Evolutionary conservation across 306 rosid genomes (phyloP).

Genomic region (Quercus aquifolioides): DNA sequence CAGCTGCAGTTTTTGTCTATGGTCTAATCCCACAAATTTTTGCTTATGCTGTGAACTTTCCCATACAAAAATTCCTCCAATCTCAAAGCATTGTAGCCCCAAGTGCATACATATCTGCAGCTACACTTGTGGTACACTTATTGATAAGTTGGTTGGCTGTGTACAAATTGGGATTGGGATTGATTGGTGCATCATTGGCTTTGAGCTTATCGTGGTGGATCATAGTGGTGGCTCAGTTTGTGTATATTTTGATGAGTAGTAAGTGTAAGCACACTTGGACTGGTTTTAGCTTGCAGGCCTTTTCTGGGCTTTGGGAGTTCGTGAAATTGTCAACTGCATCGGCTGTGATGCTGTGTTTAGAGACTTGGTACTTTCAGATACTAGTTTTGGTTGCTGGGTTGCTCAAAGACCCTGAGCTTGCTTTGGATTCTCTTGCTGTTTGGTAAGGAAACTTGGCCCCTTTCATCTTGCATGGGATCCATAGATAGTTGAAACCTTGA

Average conservation of each 20-base stretch:
- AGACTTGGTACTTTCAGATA: slow-evolving; percentile 69
- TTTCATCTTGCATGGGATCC: background rate
- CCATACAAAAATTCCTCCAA: slow-evolving; percentile 75
- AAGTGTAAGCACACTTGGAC: slow-evolving; percentile 51
- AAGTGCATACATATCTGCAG: slow-evolving; percentile 52
- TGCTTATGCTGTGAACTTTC: slow-evolving; percentile 74
- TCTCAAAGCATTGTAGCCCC: slow-evolving; percentile 71
- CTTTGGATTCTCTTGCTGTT: slow-evolving; percentile 56
- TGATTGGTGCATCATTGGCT: slow-evolving; percentile 52
- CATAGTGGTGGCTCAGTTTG: slow-evolving; percentile 53
- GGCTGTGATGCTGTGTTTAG: slow-evolving; percentile 82
- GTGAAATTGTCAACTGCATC: slow-evolving; percentile 54
- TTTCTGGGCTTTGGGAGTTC: slow-evolving; percentile 46
- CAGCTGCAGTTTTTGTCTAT: slow-evolving; percentile 53
- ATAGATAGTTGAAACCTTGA: background rate
- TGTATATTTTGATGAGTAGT: slow-evolving; percentile 24
- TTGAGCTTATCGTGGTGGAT: slow-evolving; percentile 83
- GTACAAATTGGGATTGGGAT: slow-evolving; percentile 44
- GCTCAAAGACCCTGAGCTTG: slow-evolving; percentile 56
- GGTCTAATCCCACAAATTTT: slow-evolving; percentile 77
- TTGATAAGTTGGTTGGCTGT: slow-evolving; percentile 52
- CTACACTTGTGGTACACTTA: slow-evolving; percentile 42
- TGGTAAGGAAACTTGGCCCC: slow-evolving; percentile 36
- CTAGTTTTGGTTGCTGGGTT: slow-evolving; percentile 63
- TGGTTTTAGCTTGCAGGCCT: slow-evolving; percentile 48